These are phyloP conservation scores for Cordyceps farinosa DNA, from an alignment of 2,329 filamentous ascomycete species.

Conservation along the genomic window DNA sequence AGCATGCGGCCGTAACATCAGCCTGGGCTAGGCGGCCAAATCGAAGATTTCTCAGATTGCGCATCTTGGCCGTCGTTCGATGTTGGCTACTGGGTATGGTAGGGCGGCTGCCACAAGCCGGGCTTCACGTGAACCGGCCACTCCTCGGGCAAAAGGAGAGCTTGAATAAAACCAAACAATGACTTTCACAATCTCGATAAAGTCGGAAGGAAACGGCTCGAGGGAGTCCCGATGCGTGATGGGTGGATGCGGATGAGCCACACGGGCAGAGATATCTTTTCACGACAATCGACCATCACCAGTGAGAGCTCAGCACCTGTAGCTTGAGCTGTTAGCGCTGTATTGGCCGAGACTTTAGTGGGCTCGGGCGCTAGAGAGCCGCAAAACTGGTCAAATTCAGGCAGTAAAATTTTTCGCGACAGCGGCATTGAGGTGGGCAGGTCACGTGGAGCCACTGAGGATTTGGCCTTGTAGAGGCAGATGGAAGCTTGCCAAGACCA, in stretches of 20 bases:
- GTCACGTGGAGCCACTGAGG: neutral
- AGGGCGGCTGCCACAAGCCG: constrained; percentile 1
- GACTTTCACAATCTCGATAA: neutral
- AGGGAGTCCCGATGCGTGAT: neutral
- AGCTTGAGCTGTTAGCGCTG: neutral
- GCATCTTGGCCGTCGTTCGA: constrained; percentile 53
- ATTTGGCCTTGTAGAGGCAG: neutral
- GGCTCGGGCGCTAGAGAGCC: neutral
- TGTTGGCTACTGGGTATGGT: neutral
- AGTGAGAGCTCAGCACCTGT: neutral
- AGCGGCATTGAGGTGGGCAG: neutral
- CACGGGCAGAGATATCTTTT: neutral
- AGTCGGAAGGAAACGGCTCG: constrained; percentile 6
- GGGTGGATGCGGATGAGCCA: constrained; percentile 12
- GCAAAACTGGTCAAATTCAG: neutral
- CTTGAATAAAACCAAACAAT: neutral
- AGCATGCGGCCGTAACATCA: constrained; percentile 72
- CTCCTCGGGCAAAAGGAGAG: neutral
- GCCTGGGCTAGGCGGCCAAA: constrained; percentile 62
- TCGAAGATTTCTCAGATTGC: constrained; percentile 78
- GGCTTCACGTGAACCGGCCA: constrained; percentile 1
- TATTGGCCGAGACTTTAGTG: neutral
- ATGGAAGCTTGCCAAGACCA: neutral
- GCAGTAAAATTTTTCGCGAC: constrained; percentile 8
- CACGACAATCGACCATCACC: neutral